Evolutionary conservation across 257 asterid genomes (phyloP), one percentile per base, ranked within the genome.

Genomic region (Fraxinus anomala): DNA sequence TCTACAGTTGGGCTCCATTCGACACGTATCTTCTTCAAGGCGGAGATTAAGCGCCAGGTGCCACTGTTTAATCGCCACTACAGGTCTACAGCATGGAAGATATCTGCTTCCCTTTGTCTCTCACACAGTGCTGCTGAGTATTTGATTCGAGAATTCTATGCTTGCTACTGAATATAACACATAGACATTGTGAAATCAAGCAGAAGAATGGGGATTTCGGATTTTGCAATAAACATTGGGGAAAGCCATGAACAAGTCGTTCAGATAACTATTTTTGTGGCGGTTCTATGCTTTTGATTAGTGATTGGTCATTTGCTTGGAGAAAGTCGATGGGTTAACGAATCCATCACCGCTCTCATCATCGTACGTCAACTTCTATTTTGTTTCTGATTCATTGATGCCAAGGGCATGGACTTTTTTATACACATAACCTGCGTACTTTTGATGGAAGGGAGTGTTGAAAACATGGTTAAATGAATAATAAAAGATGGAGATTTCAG

Each of bases 251-350:
- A 77, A 26, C 78, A 77, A 36, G 88, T 28, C 31, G 31, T 28
- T 28, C 31, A 28, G 31, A 28, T 28, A 28, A 28, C 31, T 86
- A 79, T 86, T 0, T 86, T 86, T 73, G 83, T 86, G 6, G 89
- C 84, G 2, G 61, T 86, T 73, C 77, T 86, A 28, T 86, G 89
- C 73, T 33, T 86, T 0, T 86, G 87, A 80, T 86, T 86, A 75
- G 84, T 83, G 24, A 28, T 83, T 30, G 89, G 89, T 0, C 89
- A 86, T 28, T 28, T 28, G 31, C 31, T 28, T 1, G 31, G 31
- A 28, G 31, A 28, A 28, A 28, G 31, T 28, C 31, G 31, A 28
- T 28, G 31, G 31, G 31, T 28, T 28, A 28, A 28, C 31, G 31
- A 28, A 28, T 28, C 31, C 31, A 28, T 28, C 31, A 28, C 31